Evolutionary conservation across 83 land plant species (phyloP), one percentile per base, ranked within the genome.

Genomic region (Larix sibirica): DNA sequence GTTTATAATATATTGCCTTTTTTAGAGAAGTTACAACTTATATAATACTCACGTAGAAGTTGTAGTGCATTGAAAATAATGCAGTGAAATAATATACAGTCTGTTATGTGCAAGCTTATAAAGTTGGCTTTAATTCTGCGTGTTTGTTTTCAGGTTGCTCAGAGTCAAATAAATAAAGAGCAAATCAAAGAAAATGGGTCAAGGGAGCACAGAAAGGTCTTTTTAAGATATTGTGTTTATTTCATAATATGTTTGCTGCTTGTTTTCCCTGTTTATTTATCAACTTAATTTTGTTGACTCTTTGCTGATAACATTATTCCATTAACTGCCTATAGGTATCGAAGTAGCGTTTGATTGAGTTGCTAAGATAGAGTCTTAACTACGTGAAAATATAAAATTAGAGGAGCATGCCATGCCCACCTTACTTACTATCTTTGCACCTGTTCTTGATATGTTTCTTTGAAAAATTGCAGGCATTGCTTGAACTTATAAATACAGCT

Each of bases 401-500:
- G 18, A 16, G 36, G 18, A 14, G 31, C 74, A 31, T 69, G 74
- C 38, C 74, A 69, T 17, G 4, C 17, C 20, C 42, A 16, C 74
- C 38, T 16, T 36, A 31, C 24, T n/a, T 31, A 42, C 21, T 80
- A 26, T 63, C 23, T n/a, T n/a, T 28, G 77, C 81, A 23, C 4
- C 47, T 12, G 33, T 23, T 20, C 38, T 79, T 56, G 8, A 21
- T 44, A 44, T 2, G 24, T 17, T 17, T 84, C 33, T 38, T 82
- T 80, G n/a, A 33, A 26, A 36, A 54, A 58, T 80, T 81, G 9
- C 82, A 96, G 98, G 95, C 89, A 62, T 78, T 96, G 80, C 89
- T 96, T 78, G 94, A 96, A 62, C 91, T 96, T 63, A 78, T 96
- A 42, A 95, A 96, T 85, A 94, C 92, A 85, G 97, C 94, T 9